Conservation (phyloP, 768 basidiomycete species). For the Dioszegia hungarica region DNA sequence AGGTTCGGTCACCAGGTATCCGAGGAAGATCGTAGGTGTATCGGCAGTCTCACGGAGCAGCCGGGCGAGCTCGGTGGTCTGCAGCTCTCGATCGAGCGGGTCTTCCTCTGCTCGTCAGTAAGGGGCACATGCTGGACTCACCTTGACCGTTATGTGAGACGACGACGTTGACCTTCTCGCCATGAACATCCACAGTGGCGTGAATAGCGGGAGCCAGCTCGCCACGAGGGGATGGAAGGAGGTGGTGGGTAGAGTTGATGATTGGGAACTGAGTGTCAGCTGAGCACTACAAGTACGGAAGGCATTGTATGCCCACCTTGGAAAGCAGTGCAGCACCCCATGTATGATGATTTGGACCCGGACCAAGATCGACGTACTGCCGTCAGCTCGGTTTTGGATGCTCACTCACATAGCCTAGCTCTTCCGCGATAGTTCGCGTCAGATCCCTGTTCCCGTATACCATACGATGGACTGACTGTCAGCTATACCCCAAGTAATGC, state of each 20-base stretch:
- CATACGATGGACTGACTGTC: constrained; percentile 55
- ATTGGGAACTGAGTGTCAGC: constrained; percentile 97
- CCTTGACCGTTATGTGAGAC: constrained; percentile 91
- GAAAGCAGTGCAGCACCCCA: constrained; percentile 82
- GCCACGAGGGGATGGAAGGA: constrained; percentile 70
- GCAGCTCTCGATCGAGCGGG: constrained; percentile 77
- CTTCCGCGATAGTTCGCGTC: constrained; percentile 72
- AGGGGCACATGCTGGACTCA: constrained; percentile 35
- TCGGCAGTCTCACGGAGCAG: constrained; percentile 70
- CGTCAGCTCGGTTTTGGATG: background rate
- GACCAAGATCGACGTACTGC: constrained; percentile 82
- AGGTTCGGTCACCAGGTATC: constrained; percentile 45
- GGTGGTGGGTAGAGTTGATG: constrained; percentile 74
- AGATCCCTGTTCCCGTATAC: constrained; percentile 82
- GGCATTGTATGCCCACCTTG: constrained; percentile 54
- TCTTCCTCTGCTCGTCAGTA: constrained; percentile 66
- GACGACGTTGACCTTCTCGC: constrained; percentile 72
- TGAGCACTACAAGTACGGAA: no score
- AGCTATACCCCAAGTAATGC: constrained; percentile 24
- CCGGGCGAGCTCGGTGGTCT: constrained; percentile 71
- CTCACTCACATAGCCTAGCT: constrained; percentile 68
- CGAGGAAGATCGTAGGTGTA: constrained; percentile 56
- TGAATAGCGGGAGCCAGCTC: constrained; percentile 88
- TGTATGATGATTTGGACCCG: constrained; percentile 80
- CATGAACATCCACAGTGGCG: constrained; percentile 73